Percentiles rank a stretch among this genome's conserved stretches.
These are phyloP conservation scores for Trichophyton equinum DNA, from an alignment of 2,329 filamentous ascomycete genomes.

Conservation along the genomic window DNA sequence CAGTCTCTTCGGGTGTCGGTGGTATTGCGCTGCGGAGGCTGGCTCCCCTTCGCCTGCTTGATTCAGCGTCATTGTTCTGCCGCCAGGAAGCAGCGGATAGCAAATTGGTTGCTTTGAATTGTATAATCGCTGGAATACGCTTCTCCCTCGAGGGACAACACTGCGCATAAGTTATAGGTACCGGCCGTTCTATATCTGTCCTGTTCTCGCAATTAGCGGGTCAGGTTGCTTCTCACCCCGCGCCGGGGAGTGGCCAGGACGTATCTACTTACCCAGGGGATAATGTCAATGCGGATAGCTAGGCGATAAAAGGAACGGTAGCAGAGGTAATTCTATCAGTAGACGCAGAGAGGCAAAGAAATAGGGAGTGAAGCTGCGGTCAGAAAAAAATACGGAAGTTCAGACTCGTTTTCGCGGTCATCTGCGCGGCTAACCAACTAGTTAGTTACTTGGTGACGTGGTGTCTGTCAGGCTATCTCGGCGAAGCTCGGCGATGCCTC, in stretches of 20 bases:
- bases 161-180: not conserved
- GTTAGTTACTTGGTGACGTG: too few species aligned
- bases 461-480: not conserved
- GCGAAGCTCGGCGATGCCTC: not conserved
- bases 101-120: not conserved
- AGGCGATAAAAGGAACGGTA: too few species aligned
- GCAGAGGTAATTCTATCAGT: too few species aligned
- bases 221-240: not conserved
- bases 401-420: too few species aligned
- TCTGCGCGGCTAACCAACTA: too few species aligned
- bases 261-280: too few species aligned
- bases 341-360: too few species aligned
- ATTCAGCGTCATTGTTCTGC: conserved; percentile 5
- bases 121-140: not conserved
- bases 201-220: not conserved
- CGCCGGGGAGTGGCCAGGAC: not conserved
- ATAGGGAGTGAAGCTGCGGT: too few species aligned
- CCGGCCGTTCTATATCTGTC: not conserved
- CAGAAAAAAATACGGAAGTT: too few species aligned
- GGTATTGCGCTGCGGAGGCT: not conserved
- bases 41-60: not conserved
- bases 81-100: not conserved
- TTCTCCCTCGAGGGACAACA: not conserved
- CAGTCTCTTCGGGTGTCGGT: conserved; percentile 27
- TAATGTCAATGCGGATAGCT: too few species aligned